Conservation (phyloP, 805 yeast species). For the Myxozyma neotropica region DNA sequence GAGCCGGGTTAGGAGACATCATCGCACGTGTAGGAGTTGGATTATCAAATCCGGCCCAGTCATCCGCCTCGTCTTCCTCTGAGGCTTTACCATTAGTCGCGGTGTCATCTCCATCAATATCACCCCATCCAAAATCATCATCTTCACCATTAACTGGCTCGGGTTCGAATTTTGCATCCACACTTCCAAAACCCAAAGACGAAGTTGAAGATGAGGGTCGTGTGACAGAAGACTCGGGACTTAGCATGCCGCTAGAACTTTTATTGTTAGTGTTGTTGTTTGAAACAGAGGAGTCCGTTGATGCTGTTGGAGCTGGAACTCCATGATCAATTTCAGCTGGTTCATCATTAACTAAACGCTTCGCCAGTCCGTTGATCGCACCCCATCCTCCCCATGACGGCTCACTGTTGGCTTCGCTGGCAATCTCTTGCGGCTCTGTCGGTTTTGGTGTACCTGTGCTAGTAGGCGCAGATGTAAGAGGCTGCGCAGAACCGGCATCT, state of each 20-base stretch:
- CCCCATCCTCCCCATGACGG: constrained; percentile 30
- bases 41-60: constrained; percentile 26
- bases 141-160: constrained; percentile 37
- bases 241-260: background rate
- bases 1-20: background rate
- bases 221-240: constrained; percentile 7
- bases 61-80: constrained; percentile 14
- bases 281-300: constrained; percentile 11
- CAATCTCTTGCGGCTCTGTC: background rate
- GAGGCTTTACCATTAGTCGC: constrained; percentile 14
- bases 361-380: constrained; percentile 29
- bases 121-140: constrained; percentile 44
- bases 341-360: constrained; percentile 26
- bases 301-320: constrained; percentile 6
- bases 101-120: constrained; percentile 21
- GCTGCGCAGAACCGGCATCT: constrained; percentile 22
- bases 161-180: constrained; percentile 9
- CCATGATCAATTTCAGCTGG: constrained; percentile 16
- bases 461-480: constrained; percentile 22
- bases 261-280: background rate
- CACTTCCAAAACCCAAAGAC: constrained; percentile 22
- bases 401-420: constrained; percentile 2
- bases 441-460: constrained; percentile 18
- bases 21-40: constrained; percentile 6
- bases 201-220: constrained; percentile 26